Evolutionary conservation across 1,284 basidiomycete genomes (phyloP), one percentile per base, ranked within the genome.

Genomic region (Tylopilus orsonianus): DNA sequence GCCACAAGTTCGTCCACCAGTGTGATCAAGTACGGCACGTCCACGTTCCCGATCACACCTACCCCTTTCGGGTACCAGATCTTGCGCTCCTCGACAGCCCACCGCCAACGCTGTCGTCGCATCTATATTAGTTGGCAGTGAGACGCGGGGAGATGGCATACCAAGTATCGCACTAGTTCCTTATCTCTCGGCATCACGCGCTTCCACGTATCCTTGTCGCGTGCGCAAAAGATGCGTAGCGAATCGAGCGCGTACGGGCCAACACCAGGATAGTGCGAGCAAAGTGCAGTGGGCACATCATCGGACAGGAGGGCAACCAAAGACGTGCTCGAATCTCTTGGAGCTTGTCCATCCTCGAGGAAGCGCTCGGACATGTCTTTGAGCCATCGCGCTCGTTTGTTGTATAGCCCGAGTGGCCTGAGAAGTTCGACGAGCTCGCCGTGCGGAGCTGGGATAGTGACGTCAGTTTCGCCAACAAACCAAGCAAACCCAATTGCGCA

Each of bases 211-310:
- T 74, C 56, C 26, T 55, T 43, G 16, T 53, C 44, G 14, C 61
- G 48, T 46, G 62, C 64, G 46, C 79, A 84, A 59, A 84, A 87
- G 16, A 87, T 83, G 27, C 81, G 73, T 54, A 83, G 83, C 2
- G 81, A 85, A 57, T 86, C 83, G 1, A 83, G 69, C 1, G 85
- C 85, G 52, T 86, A 87, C 1, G 71, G 69, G 0, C 84, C 83
- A 1, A 76, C 69, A 0, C 82, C 81, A 0, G 81, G 80, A 8
- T 80, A 68, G 55, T 80, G 76, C 10, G 78, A 78, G 34, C 80
- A 68, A 1, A 74, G 68, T 2, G 75, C 78, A 8, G 66, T 60
- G 5, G 73, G 70, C 4, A n/a, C 14, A 1, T 44, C 30, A 1
- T 44, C 46, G 13, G 39, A 43, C 34, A 45, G 18, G 32, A 45